Base-by-base conservation (phyloP, 2,329 filamentous ascomycete genomes). In the Alternaria panax region DNA sequence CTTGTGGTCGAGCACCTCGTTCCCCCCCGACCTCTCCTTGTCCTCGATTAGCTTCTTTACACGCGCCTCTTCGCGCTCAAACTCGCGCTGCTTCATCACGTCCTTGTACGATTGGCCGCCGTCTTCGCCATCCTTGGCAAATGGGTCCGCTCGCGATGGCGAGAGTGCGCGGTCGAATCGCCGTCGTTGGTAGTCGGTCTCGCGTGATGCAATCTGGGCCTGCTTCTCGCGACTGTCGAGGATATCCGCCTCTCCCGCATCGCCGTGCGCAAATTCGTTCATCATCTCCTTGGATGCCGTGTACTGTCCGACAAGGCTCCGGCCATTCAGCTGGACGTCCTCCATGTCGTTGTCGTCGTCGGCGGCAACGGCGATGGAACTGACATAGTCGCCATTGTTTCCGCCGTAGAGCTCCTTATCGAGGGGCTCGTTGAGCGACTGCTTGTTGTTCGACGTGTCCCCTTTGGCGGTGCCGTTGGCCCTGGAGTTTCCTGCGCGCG, bases 161-260 rank as follows among this genome's bases (percentile, higher is more conserved):
- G 92, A 95, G 64, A 98, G 84, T 45, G 79, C 73, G 62, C 95
- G 92, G 76, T 97, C 90, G 78, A 96, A 96, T 60, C 93, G 89
- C 67, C 93, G 92, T 81, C 96, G 97, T 81, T 99, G 96, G 77
- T 99, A 99, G 75, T 98, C 94, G 64, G 93, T 96, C 83, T 98
- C 94, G 72, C 95, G 90, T 75, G 96, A 94, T 62, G 90, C 85
- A 74, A 99, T 98, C 71, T 94, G 90, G 58, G 91, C 93, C 77
- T 92, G 92, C 80, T 94, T 92, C 83, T 98, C 95, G 68, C 90
- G 88, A 43, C 90, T 91, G 51, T 93, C 85, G 63, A 99, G 84
- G 7, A 94, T 90, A 73, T 99, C 96, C 59, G 94, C 92, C 80
- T 97, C 94, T 76, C 96, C 94, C 25, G 94, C 92, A 42, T 92